phyloP scores from a whole-genome alignment of 2,329 filamentous ascomycete species.

The Paracoccidioides lutzii region DNA sequence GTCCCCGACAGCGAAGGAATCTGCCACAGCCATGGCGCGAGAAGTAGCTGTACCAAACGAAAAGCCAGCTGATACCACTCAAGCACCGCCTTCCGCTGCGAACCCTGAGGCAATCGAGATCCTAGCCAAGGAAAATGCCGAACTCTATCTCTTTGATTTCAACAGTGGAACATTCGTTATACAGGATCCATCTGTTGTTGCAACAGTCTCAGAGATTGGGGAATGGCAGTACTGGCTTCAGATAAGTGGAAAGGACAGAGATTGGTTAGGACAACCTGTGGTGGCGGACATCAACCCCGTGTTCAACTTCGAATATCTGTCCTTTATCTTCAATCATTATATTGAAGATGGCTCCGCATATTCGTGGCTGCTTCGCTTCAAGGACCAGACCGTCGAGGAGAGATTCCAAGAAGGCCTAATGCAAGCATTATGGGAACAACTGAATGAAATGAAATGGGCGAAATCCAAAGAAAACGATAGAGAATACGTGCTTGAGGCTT shows the following conservation, averaged over 20 bases:
- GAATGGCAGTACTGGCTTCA: conserved; percentile 95
- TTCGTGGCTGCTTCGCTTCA: conserved; percentile 91
- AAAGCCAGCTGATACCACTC: conserved; percentile 38
- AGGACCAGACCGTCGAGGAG: conserved; percentile 66
- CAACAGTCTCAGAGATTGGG: conserved; percentile 72
- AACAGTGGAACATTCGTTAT: conserved; percentile 70
- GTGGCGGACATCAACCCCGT: conserved; percentile 90
- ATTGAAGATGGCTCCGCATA: conserved; percentile 76
- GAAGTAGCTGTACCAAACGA: conserved; percentile 26
- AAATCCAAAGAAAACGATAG: conserved; percentile 86
- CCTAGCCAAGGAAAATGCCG: conserved; percentile 61
- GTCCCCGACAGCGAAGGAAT: conserved; percentile 28
- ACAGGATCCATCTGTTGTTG: conserved; percentile 62
- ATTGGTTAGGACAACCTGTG: conserved; percentile 79
- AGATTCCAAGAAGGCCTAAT: conserved; percentile 87
- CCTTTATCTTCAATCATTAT: conserved; percentile 98
- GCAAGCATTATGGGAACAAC: conserved; percentile 90
- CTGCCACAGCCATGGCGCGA: conserved; percentile 32
- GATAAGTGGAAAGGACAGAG: conserved; percentile 58
- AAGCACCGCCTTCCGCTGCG: conserved; percentile 46
- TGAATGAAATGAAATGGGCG: conserved; percentile 87
- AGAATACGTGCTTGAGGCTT: conserved; percentile 89
- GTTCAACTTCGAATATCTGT: conserved; percentile 98
- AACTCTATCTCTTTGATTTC: conserved; percentile 91
- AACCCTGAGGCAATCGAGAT: conserved; percentile 59